Base-by-base conservation (phyloP, 163 green algal species). In the Chlamydomonas reinhardtii region DNA sequence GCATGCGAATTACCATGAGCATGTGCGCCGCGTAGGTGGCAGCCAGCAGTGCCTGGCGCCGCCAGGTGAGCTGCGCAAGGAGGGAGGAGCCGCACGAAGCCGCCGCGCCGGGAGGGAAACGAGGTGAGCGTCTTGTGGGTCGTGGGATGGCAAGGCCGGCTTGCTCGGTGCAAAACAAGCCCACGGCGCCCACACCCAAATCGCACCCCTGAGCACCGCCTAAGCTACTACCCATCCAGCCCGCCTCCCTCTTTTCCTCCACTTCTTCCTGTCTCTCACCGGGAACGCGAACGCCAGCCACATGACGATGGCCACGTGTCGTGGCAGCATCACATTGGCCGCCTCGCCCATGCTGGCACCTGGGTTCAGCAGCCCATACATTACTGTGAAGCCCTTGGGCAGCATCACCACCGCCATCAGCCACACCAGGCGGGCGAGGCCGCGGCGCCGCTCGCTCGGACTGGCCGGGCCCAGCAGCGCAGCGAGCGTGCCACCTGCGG, bases 231-330 rank as follows among this genome's bases (percentile, higher is more conserved):
- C n/a, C n/a, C n/a, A n/a, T n/a, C n/a, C n/a, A n/a, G n/a, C n/a
- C n/a, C n/a, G n/a, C n/a, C n/a, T n/a, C n/a, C n/a, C n/a, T n/a
- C n/a, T n/a, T n/a, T n/a, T n/a, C n/a, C n/a, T n/a, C n/a, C n/a
- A n/a, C n/a, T n/a, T n/a, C n/a, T n/a, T n/a, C n/a, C n/a, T n/a
- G n/a, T n/a, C n/a, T n/a, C n/a, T 27, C 29, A 83, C 76, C 64
- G 76, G 76, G 48, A 84, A 84, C 17, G 65, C 77, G 17, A 84
- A 29, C 6, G 20, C 59, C 2, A 84, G 17, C 77, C 77, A 84
- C 11, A 84, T 48, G 43, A 35, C 39, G 29, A 84, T 25, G 29
- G 77, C 77, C 19, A 48, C 48, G 43, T 70, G 77, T 1, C 43
- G 43, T 8, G 77, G 77, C 39, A 84, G 39, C 77, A 84, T 76